A percentile compares a stretch with the other conserved stretches of the same genome.
phyloP scores from a whole-genome alignment of 1,284 basidiomycete species.

The Mycena citricolor region DNA sequence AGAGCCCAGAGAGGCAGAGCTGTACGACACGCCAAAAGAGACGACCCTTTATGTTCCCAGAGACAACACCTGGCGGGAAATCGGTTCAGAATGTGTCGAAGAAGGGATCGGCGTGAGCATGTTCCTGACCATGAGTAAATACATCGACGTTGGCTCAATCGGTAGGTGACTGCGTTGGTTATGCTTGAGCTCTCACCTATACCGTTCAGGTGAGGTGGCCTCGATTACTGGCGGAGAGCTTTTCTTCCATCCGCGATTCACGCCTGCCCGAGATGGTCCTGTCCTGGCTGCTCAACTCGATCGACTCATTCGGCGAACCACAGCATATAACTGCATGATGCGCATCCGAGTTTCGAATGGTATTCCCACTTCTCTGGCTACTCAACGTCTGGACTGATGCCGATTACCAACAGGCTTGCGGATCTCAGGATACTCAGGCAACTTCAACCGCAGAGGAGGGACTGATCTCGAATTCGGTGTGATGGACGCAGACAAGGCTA shows the following conservation, averaged over 20 bases:
- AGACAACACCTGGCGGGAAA: slow-evolving; percentile 75
- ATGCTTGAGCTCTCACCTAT: neutral
- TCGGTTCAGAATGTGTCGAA: slow-evolving; percentile 87
- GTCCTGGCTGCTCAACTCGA: slow-evolving; percentile 74
- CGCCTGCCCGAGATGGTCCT: slow-evolving; percentile 66
- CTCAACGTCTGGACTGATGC: slow-evolving; percentile 12
- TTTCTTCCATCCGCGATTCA: slow-evolving; percentile 91
- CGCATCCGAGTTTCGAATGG: slow-evolving; percentile 87
- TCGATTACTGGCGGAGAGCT: slow-evolving; percentile 89
- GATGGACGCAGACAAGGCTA: slow-evolving; percentile 80
- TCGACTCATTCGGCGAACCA: slow-evolving; percentile 70
- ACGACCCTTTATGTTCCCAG: slow-evolving; percentile 77
- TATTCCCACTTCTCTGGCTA: slow-evolving; percentile 32
- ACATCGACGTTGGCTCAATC: slow-evolving; percentile 88
- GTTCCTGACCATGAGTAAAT: slow-evolving; percentile 83
- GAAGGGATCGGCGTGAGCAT: slow-evolving; percentile 90
- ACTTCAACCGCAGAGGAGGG: slow-evolving; percentile 75
- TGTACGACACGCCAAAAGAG: slow-evolving; percentile 93
- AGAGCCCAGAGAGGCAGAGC: slow-evolving; percentile 61
- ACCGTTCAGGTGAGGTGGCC: slow-evolving; percentile 56
- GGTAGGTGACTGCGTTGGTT: slow-evolving; percentile 43
- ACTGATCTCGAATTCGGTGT: slow-evolving; percentile 83
- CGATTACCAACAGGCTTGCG: slow-evolving; percentile 57
- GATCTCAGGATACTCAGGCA: slow-evolving; percentile 74
- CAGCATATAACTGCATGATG: slow-evolving; percentile 82